Conservation (phyloP, 2,329 filamentous ascomycete species). For the Verticillium longisporum region DNA sequence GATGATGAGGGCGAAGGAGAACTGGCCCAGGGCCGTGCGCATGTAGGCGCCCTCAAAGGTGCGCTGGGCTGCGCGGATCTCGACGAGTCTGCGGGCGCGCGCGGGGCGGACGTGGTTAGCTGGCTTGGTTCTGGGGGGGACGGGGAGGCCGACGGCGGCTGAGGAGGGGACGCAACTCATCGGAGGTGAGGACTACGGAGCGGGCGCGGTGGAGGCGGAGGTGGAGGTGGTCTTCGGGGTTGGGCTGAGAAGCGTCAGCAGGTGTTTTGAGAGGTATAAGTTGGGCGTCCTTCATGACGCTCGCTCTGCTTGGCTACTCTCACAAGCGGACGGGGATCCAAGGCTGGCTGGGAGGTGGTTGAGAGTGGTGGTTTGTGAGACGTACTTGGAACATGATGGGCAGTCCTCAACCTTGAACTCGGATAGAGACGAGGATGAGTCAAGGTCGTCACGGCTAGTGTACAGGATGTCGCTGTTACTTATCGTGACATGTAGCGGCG, state of each 20-base stretch:
- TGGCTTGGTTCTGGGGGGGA: not conserved
- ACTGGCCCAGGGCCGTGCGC: slow-evolving; percentile 87
- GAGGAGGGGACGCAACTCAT: slow-evolving; percentile 52
- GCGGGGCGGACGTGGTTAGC: too few relatives aligned
- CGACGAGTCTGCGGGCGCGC: slow-evolving; percentile 63
- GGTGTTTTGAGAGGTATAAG: slow-evolving; percentile 4
- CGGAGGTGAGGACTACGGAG: slow-evolving; percentile 71
- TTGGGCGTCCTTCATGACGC: not conserved
- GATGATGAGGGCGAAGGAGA: slow-evolving; percentile 90
- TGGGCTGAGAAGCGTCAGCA: slow-evolving; percentile 35
- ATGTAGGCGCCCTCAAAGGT: slow-evolving; percentile 98
- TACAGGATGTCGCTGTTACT: too few relatives aligned
- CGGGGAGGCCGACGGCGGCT: not conserved
- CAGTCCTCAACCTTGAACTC: slow-evolving; percentile 21
- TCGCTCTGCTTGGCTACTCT: not conserved
- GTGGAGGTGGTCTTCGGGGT: slow-evolving; percentile 68
- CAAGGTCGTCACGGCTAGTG: too few relatives aligned
- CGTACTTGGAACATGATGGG: slow-evolving; percentile 22
- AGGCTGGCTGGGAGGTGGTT: too few relatives aligned
- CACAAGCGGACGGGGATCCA: too few relatives aligned
- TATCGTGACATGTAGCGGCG: too few relatives aligned
- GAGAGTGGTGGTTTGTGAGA: not conserved
- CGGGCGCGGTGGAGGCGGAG: slow-evolving; percentile 78
- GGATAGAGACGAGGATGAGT: not conserved
- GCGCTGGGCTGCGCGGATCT: slow-evolving; percentile 88